Evolutionary conservation across 2,329 filamentous ascomycete species (phyloP).

Genomic region (Aureobasidium uvarum): DNA sequence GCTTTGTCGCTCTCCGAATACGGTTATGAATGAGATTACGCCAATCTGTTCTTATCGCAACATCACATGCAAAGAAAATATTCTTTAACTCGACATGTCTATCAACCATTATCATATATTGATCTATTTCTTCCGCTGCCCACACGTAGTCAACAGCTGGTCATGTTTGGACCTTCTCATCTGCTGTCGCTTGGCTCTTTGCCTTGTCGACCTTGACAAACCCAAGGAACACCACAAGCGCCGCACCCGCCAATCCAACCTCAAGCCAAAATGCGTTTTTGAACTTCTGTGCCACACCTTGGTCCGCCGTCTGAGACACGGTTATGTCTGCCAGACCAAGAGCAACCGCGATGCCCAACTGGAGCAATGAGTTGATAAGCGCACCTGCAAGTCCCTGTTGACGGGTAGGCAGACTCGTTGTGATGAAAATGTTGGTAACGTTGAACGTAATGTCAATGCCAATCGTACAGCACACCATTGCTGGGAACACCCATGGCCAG

Average conservation of each 20-base stretch:
- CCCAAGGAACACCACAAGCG: slow-evolving; percentile 24
- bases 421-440: slow-evolving; percentile 71
- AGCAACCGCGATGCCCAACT: slow-evolving; percentile 69
- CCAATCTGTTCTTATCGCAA: slow-evolving; percentile 17
- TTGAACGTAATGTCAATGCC: slow-evolving; percentile 75
- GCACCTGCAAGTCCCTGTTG: slow-evolving; percentile 71
- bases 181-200: slow-evolving; percentile 57
- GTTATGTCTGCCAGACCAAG: slow-evolving; percentile 68
- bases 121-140: neutral
- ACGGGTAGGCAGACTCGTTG: slow-evolving; percentile 63
- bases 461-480: slow-evolving; percentile 67
- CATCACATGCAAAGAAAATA: slow-evolving; percentile 7
- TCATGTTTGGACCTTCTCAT: slow-evolving; percentile 45
- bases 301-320: slow-evolving; percentile 48
- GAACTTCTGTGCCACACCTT: slow-evolving; percentile 25
- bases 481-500: slow-evolving; percentile 73
- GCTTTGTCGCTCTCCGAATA: slow-evolving; percentile 15
- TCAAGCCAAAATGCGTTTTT: slow-evolving; percentile 30
- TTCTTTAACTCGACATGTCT: neutral
- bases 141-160: neutral
- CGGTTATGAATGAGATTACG: slow-evolving; percentile 20
- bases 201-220: slow-evolving; percentile 46
- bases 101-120: neutral
- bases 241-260: slow-evolving; percentile 24
- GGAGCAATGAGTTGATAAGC: slow-evolving; percentile 67